These are phyloP conservation scores for Martiniozyma abietophila DNA, from an alignment of 805 yeast genomes.

Conservation along the genomic window DNA sequence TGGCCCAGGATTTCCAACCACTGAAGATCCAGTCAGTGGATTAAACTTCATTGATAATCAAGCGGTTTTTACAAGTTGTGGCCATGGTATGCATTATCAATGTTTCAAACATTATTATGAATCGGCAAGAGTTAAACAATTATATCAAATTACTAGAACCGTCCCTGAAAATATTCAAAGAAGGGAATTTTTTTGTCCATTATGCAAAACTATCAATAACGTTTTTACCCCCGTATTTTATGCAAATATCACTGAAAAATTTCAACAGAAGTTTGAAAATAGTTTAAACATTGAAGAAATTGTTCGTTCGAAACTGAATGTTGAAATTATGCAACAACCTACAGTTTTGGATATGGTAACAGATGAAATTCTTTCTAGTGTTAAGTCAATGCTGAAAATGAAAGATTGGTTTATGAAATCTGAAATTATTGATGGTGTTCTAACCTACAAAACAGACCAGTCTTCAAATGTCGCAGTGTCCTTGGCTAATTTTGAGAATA, in stretches of 20 bases:
- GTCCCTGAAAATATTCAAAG: conserved; percentile 65
- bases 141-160: conserved; percentile 71
- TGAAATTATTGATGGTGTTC: conserved; percentile 11
- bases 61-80: conserved; percentile 65
- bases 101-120: conserved; percentile 62
- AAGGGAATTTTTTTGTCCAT: conserved; percentile 78
- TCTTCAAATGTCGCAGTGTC: conserved; percentile 18
- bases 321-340: conserved; percentile 6
- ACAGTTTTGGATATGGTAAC: conserved; percentile 13
- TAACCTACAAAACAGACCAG: conserved; percentile 9
- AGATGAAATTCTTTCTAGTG: conserved; percentile 16
- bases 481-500: conserved; percentile 18
- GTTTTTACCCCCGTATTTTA: conserved; percentile 72
- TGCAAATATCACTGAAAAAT: conserved; percentile 31
- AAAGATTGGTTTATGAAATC: conserved; percentile 23
- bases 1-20: conserved; percentile 64
- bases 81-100: conserved; percentile 84
- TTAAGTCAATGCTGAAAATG: conserved; percentile 16
- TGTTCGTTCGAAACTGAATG: conserved; percentile 7
- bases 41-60: conserved; percentile 31
- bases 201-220: conserved; percentile 82
- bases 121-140: conserved; percentile 42
- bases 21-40: conserved; percentile 10
- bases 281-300: conserved; percentile 5
- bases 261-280: conserved; percentile 13